These are phyloP conservation scores for Myrica gale DNA, from an alignment of 306 rosid genomes.

Conservation along the genomic window DNA sequence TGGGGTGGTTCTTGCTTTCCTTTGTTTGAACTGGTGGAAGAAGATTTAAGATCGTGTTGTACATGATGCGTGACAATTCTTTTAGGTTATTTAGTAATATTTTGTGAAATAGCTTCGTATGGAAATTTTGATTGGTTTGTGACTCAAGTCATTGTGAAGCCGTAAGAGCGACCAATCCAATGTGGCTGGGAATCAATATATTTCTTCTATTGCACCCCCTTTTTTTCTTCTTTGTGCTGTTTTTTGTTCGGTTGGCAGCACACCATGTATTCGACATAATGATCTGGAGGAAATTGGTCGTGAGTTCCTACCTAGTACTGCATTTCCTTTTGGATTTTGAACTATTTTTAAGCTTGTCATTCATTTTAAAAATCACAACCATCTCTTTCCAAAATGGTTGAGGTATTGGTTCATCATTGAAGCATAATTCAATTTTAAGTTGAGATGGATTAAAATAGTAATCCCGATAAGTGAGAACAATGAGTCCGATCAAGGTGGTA, in stretches of 20 bases:
- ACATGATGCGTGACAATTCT: conserved; percentile 78
- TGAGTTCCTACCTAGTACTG: no score
- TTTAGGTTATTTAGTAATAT: conserved; percentile 65
- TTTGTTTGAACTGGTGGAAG: conserved; percentile 41
- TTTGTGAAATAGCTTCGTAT: conserved; percentile 41
- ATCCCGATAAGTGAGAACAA: no score
- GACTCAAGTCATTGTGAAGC: conserved; percentile 19
- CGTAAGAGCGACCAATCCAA: conserved; percentile 5
- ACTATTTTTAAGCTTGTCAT: no score
- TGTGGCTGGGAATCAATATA: conserved; percentile 2
- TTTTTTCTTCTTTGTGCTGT: conserved; percentile 17
- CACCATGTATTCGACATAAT: background rate
- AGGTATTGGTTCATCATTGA: no score
- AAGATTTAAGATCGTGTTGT: conserved; percentile 52
- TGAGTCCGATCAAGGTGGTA: no score
- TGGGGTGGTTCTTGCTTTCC: conserved; percentile 41
- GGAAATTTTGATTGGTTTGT: conserved; percentile 36
- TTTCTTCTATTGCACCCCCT: conserved; percentile 5
- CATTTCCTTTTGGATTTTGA: no score
- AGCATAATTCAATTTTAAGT: no score
- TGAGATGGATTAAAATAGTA: no score
- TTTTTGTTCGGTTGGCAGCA: conserved; percentile 2
- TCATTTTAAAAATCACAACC: no score
- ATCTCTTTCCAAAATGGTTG: no score
- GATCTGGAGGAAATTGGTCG: background rate